phyloP scores from a whole-genome alignment of 2,329 filamentous ascomycete genomes.

The Fusarium drepaniforme region DNA sequence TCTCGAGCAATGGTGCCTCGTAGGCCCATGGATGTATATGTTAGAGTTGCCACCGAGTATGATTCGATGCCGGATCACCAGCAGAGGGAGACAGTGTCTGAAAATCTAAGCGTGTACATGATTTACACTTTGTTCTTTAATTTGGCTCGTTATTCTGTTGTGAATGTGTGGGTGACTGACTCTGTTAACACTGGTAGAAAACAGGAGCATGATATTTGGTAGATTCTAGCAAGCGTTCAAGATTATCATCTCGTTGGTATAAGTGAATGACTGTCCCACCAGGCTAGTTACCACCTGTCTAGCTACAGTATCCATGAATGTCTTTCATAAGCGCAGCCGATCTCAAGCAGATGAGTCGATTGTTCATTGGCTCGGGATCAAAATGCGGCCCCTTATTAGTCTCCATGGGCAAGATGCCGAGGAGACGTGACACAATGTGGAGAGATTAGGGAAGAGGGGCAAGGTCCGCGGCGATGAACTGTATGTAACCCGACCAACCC shows the following conservation, averaged over 20 bases:
- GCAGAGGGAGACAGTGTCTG: slow-evolving; percentile 24
- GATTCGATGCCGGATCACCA: slow-evolving; percentile 56
- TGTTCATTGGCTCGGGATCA: not conserved
- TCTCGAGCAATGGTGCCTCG: slow-evolving; percentile 10
- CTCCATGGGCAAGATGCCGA: slow-evolving; percentile 17
- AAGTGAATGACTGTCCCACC: not conserved
- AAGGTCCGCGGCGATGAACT: slow-evolving; percentile 21
- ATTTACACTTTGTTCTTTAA: slow-evolving; percentile 3
- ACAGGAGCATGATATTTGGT: not conserved
- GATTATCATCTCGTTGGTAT: not conserved
- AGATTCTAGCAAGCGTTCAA: not conserved
- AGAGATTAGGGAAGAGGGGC: slow-evolving; percentile 38
- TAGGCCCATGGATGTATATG: slow-evolving; percentile 40
- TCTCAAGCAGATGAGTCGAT: not conserved
- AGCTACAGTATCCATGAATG: not conserved
- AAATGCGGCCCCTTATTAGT: not conserved
- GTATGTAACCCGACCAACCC: slow-evolving; percentile 5
- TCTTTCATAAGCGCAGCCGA: not conserved
- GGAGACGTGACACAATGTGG: slow-evolving; percentile 22
- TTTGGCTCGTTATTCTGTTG: not conserved
- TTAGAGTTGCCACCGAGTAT: slow-evolving; percentile 54
- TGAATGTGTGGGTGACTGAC: not conserved
- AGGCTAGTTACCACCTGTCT: not conserved
- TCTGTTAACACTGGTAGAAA: not conserved
- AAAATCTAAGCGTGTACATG: slow-evolving; percentile 23